A percentile compares a stretch with the other conserved stretches of the same genome.
Evolutionary conservation across 768 basidiomycete species (phyloP).

Genomic region (Leccinum disarticulatum): DNA sequence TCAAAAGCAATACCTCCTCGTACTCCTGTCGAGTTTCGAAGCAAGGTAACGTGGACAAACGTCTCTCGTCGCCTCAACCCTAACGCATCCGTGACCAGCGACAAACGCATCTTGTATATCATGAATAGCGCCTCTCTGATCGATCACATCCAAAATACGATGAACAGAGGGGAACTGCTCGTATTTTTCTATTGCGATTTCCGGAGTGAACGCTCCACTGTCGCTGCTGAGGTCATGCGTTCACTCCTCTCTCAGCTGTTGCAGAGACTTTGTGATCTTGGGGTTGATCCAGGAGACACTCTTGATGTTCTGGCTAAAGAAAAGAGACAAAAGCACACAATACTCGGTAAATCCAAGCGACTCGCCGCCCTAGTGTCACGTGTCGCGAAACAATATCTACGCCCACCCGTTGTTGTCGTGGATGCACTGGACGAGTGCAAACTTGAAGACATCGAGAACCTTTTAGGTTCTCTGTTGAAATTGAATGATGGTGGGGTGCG

Average conservation of each 20-base stretch:
- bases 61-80: not conserved
- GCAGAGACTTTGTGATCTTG: too few relatives aligned
- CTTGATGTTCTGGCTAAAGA: not conserved
- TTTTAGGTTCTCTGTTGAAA: not conserved
- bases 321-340: not conserved
- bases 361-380: not conserved
- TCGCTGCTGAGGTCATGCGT: not conserved
- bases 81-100: constrained; percentile 39
- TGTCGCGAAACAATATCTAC: not conserved
- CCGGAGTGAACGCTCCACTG: not conserved
- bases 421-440: constrained; percentile 22
- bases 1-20: constrained; percentile 86
- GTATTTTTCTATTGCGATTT: not conserved
- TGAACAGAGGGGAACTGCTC: not conserved
- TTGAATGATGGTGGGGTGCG: not conserved
- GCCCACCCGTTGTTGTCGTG: constrained; percentile 6
- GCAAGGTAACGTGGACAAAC: constrained; percentile 50
- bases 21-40: constrained; percentile 69
- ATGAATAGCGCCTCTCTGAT: constrained; percentile 37
- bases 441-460: not conserved
- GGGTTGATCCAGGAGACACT: not conserved
- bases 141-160: not conserved
- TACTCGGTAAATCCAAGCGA: not conserved
- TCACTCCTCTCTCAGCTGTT: not conserved
- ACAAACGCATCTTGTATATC: constrained; percentile 73